Percentiles rank a stretch among this genome's conserved stretches.
phyloP scores from a whole-genome alignment of 441 rosid species.

The Erysimum pusillum region DNA sequence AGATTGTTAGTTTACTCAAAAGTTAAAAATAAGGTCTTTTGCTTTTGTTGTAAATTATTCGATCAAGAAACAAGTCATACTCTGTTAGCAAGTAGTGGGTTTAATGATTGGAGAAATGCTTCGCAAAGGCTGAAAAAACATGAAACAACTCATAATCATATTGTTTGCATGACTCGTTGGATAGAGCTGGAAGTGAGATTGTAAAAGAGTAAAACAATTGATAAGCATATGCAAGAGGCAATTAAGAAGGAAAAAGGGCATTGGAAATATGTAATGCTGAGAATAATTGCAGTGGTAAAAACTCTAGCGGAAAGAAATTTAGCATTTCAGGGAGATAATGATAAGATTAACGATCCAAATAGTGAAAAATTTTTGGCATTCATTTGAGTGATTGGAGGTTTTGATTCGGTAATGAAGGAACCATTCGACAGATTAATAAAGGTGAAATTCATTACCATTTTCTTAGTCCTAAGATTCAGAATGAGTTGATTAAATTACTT shows the following conservation, averaged over 20 bases:
- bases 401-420: constrained; percentile 1
- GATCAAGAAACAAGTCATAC: too few relatives aligned
- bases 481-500: not conserved
- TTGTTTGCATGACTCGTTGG: not conserved
- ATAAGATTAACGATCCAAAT: not conserved
- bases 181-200: not conserved
- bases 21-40: too few relatives aligned
- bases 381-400: not conserved
- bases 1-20: too few relatives aligned
- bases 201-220: not conserved
- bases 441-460: not conserved
- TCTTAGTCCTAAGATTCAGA: not conserved
- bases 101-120: constrained; percentile 17
- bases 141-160: not conserved
- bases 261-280: constrained; percentile 4
- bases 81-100: not conserved
- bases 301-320: not conserved
- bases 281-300: constrained; percentile 8
- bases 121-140: not conserved
- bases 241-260: not conserved
- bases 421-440: not conserved
- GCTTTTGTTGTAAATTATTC: too few relatives aligned
- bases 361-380: not conserved
- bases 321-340: not conserved
- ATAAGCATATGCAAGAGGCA: not conserved